Evolutionary conservation across 2,329 filamentous ascomycete species (phyloP), one percentile per base, ranked within the genome.

Genomic region (Fusarium miscanthi): DNA sequence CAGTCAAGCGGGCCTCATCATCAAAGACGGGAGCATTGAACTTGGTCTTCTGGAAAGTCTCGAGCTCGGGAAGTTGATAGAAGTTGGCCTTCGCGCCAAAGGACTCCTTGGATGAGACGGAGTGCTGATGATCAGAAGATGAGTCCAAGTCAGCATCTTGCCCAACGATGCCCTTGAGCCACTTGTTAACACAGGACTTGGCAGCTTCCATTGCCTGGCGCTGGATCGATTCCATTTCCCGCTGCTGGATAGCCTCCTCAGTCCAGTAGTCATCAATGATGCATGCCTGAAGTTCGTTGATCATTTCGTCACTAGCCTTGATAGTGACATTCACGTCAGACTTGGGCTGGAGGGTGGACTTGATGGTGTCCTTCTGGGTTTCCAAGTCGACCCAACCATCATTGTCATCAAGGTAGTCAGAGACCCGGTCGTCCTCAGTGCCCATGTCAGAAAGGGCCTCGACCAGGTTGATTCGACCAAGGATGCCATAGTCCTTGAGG

Each of bases 201-300:
- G 17, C 19, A 21, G 25, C 4, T 2, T 13, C n/a, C 1, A 5
- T 14, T 8, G 41, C 23, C 6, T 41, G 54, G 6, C 23, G 41
- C 0, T 37, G n/a, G 1, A n/a, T 19, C 17, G 25, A 3, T 3
- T 13, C 30, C 1, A 5, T 14, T 8, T 31, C 30, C 5, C 54
- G 54, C 5, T 19, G 41, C 0, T 37, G n/a, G 1, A 46, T 19
- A 1, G 3, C 41, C 1, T n/a, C 19, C 0, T 3, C 9, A 0
- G 40, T 49, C 10, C 11, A 40, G 19, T 23, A 57, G 6, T 37
- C 23, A 1, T 48, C 17, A 12, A 35, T 13, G 8, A 57, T 19
- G 1, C 40, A 45, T 1, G 23, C 41, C 1, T 49, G n/a, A 12
- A 57, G 40, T 9, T 35, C 30, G 10, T 31, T 33, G 19, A 17